Evolutionary conservation across 2,329 filamentous ascomycete species (phyloP).

Genomic region (Cytospora piceicola): DNA sequence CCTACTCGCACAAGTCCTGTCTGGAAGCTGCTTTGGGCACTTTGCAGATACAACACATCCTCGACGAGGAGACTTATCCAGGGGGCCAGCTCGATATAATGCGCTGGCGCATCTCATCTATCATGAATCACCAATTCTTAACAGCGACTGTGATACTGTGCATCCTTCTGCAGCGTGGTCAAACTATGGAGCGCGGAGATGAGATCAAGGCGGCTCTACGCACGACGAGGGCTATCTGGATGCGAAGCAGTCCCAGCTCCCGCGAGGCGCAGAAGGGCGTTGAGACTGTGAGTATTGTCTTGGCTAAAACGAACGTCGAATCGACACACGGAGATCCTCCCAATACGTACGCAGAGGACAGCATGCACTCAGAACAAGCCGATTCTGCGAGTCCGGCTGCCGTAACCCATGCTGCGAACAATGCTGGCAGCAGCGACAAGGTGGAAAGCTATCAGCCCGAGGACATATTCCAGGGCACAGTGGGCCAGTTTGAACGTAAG

Average conservation of each 20-base stretch:
- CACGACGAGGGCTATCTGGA: conserved; percentile 27
- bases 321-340: not conserved
- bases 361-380: not conserved
- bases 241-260: conserved; percentile 26
- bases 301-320: not conserved
- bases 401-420: too few relatives aligned
- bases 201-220: conserved; percentile 16
- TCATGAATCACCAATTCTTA: conserved; percentile 24
- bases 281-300: conserved; percentile 9
- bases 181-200: conserved; percentile 2
- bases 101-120: conserved; percentile 19
- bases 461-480: not conserved
- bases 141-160: conserved; percentile 19
- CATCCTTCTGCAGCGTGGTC: not conserved
- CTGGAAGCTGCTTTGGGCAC: conserved; percentile 35
- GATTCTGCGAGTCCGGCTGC: too few relatives aligned
- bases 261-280: conserved; percentile 26
- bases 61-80: conserved; percentile 33
- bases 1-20: conserved; percentile 36
- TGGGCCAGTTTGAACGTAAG: not conserved
- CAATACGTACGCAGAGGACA: not conserved
- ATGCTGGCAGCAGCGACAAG: not conserved
- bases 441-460: not conserved
- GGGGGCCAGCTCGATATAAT: conserved; percentile 16
- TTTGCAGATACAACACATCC: conserved; percentile 34